Conservation (phyloP, 164 flowering plant genomes). For the Nelumbo lutea region DNA sequence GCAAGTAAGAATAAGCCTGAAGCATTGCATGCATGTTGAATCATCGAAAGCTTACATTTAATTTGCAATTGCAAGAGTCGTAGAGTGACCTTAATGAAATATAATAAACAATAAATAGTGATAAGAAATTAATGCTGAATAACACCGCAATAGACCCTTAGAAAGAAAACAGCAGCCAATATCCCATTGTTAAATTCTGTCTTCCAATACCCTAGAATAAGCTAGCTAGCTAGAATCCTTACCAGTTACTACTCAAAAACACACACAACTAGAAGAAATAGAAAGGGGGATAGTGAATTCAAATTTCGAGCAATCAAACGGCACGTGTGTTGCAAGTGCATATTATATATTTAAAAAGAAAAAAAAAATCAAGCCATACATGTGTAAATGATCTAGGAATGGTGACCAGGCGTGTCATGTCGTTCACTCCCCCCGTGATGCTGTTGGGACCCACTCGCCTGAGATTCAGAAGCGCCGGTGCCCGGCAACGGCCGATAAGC, state of each 20-base stretch:
- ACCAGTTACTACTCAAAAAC: conserved; percentile 24
- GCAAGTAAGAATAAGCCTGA: not conserved
- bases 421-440: conserved; percentile 46
- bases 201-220: conserved; percentile 32
- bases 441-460: conserved; percentile 45
- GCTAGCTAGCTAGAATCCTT: conserved; percentile 3
- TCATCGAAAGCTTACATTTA: too few species aligned
- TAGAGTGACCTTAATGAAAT: not conserved
- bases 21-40: conserved; percentile 2
- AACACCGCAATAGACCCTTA: not conserved
- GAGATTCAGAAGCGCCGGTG: conserved; percentile 36
- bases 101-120: not conserved
- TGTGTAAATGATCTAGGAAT: conserved; percentile 15
- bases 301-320: conserved; percentile 35
- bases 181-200: conserved; percentile 24
- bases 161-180: conserved; percentile 20
- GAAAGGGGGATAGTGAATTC: conserved; percentile 17
- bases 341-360: not conserved
- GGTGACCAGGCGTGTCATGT: conserved; percentile 43
- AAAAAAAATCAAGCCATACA: conserved; percentile 4
- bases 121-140: not conserved
- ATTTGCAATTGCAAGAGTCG: not conserved
- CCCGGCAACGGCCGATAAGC: conserved; percentile 39
- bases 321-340: conserved; percentile 34
- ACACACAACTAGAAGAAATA: conserved; percentile 13